Evolutionary conservation across 805 yeast species (phyloP).

Genomic region (Wickerhamomyces alni): DNA sequence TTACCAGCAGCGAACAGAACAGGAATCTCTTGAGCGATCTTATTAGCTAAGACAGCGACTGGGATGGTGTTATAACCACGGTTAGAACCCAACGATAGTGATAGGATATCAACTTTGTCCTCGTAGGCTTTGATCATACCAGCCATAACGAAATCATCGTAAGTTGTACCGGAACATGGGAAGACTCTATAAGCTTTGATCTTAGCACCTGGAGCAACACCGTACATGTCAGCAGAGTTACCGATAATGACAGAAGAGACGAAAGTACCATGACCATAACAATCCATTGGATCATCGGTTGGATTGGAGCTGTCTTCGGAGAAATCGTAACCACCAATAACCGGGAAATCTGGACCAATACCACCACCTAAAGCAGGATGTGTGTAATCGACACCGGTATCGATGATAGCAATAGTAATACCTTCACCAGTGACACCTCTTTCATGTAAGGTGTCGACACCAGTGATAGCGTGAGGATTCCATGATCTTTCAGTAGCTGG

Average conservation of each 20-base stretch:
- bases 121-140: conserved; percentile 12
- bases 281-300: conserved; percentile 10
- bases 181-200: conserved; percentile 13
- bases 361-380: conserved; percentile 6
- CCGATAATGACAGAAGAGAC: conserved; percentile 13
- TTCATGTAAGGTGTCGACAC: conserved; percentile 2
- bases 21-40: conserved; percentile 8
- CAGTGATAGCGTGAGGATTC: conserved; percentile 5
- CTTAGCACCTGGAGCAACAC: conserved; percentile 15
- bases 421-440: neutral
- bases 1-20: conserved; percentile 15
- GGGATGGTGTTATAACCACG: conserved; percentile 11
- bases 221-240: conserved; percentile 2
- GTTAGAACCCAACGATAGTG: conserved; percentile 10
- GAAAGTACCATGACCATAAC: conserved; percentile 16
- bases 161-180: conserved; percentile 5
- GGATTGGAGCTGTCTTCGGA: conserved; percentile 5
- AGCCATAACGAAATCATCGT: conserved; percentile 11
- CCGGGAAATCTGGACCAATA: conserved; percentile 5
- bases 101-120: conserved; percentile 9
- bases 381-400: conserved; percentile 8
- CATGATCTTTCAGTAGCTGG: conserved; percentile 1
- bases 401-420: neutral
- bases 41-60: conserved; percentile 7
- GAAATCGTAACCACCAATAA: conserved; percentile 13